Evolutionary conservation across 129 eudicot genomes (phyloP).

Genomic region (Centrapalus pauciflorus): DNA sequence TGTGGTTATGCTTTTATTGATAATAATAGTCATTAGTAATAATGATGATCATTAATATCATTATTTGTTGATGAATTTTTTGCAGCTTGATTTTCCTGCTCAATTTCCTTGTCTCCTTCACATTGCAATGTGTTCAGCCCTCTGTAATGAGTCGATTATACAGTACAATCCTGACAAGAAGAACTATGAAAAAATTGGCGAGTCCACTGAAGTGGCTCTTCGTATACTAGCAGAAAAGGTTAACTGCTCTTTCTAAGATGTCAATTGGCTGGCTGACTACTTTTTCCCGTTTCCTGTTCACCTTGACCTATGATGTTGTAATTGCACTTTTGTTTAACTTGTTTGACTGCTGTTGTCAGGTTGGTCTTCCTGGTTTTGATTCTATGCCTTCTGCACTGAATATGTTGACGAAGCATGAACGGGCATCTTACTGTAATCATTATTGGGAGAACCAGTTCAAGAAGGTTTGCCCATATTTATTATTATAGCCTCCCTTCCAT

Average conservation of each 20-base stretch:
- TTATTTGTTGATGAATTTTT: conserved; percentile 1
- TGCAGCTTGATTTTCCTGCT: conserved; percentile 96
- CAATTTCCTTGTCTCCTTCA: conserved; percentile 93
- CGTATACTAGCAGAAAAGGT: conserved; percentile 97
- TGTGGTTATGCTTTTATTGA: neutral
- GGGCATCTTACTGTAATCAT: conserved; percentile 95
- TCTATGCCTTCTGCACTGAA: conserved; percentile 96
- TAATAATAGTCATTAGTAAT: neutral
- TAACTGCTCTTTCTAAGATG: neutral
- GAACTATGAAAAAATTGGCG: conserved; percentile 91
- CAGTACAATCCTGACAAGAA: conserved; percentile 96
- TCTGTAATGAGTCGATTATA: conserved; percentile 87
- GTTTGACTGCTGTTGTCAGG: conserved; percentile 38
- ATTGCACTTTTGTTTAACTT: neutral
- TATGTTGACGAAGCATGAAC: conserved; percentile 90
- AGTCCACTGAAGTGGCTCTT: conserved; percentile 98
- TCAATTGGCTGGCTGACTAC: neutral
- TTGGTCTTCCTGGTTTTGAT: conserved; percentile 99
- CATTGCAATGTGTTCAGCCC: conserved; percentile 98
- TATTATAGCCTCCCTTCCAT: neutral
- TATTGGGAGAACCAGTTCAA: conserved; percentile 97
- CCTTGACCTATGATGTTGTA: neutral
- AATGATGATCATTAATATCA: neutral
- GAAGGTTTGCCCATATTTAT: conserved; percentile 48
- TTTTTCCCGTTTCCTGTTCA: neutral